Conservation (phyloP, 768 basidiomycete genomes). For the Albatrellus ellisii region DNA sequence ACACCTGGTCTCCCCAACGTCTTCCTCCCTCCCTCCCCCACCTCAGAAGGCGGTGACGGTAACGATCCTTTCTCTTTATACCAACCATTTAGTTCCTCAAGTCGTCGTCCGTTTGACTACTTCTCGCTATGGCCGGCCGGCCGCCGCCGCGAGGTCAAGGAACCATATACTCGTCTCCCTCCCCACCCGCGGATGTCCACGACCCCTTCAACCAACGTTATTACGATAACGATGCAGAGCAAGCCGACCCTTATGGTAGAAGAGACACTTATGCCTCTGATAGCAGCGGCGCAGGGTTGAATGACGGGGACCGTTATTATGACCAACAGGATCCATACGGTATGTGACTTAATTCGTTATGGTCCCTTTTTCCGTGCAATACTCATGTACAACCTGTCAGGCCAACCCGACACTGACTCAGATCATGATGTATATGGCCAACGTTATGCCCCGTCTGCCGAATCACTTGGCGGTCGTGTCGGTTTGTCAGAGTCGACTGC, state of each 20-base stretch:
- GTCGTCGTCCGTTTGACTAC: not conserved
- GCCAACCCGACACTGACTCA: slow-evolving; percentile 74
- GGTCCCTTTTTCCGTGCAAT: not conserved
- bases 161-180: slow-evolving; percentile 38
- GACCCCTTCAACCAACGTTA: slow-evolving; percentile 50
- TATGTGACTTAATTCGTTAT: slow-evolving; percentile 9
- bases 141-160: slow-evolving; percentile 45
- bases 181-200: slow-evolving; percentile 44
- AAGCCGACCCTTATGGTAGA: slow-evolving; percentile 40
- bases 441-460: slow-evolving; percentile 60
- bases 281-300: slow-evolving; percentile 43
- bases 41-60: not conserved
- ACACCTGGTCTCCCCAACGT: not conserved
- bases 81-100: not conserved
- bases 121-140: slow-evolving; percentile 36
- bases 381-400: slow-evolving; percentile 22
- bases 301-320: slow-evolving; percentile 40
- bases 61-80: not conserved
- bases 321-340: slow-evolving; percentile 50
- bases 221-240: slow-evolving; percentile 70
- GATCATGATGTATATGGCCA: slow-evolving; percentile 62
- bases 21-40: not conserved
- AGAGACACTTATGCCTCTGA: slow-evolving; percentile 63
- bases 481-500: slow-evolving; percentile 60
- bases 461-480: slow-evolving; percentile 54